These are phyloP conservation scores for Anthoceros angustus DNA, from an alignment of 225 moss, liverwort and hornwort species.

Conservation along the genomic window DNA sequence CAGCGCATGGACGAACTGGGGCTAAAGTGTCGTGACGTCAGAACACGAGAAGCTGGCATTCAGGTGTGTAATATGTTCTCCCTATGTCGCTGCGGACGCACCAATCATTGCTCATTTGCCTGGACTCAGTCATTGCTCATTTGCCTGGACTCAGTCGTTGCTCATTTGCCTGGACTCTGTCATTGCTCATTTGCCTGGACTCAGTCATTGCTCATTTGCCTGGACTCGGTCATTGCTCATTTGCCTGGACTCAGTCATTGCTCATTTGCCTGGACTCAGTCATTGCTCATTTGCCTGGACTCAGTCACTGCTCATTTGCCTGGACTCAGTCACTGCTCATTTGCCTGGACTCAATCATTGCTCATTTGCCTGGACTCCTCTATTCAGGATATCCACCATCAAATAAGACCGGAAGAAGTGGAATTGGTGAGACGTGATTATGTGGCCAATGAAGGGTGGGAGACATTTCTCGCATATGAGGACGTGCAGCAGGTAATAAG, in stretches of 20 bases:
- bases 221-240: no score
- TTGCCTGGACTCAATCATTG: constrained; percentile 5
- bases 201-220: no score
- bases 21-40: constrained; percentile 90
- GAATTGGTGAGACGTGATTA: constrained; percentile 99
- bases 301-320: no score
- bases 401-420: constrained; percentile 93
- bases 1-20: constrained; percentile 97
- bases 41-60: constrained; percentile 98
- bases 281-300: background rate
- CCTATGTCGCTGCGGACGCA: background rate
- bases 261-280: background rate
- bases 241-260: background rate
- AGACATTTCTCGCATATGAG: constrained; percentile 89
- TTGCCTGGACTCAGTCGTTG: background rate
- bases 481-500: constrained; percentile 68
- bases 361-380: background rate
- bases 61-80: constrained; percentile 36
- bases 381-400: constrained; percentile 89
- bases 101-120: background rate
- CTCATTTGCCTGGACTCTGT: background rate
- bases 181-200: background rate
- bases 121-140: no score
- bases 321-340: no score
- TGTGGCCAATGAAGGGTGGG: constrained; percentile 96